Base-by-base conservation (phyloP, 371 early-diverging fungal genomes). In the Capillidium heterosporum region DNA sequence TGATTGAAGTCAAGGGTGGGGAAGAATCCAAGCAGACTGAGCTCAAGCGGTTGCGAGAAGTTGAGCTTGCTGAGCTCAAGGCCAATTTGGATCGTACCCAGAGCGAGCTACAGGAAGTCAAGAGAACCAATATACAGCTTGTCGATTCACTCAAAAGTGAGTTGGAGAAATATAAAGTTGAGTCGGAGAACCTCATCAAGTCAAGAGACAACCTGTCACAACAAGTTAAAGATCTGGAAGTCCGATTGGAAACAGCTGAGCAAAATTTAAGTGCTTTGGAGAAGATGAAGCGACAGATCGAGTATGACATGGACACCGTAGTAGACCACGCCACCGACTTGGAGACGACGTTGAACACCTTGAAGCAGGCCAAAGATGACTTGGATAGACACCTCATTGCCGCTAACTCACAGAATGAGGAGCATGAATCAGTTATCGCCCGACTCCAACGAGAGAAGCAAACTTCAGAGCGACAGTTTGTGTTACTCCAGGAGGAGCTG, bases 1-100 rank as follows among this genome's bases (percentile, higher is more conserved):
- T 80, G n/a, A 67, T 87, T 21, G 84, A 84, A 60, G 79, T 79
- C 50, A 84, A 84, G 68, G 82, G 77, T 39, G 83, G 76, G 21
- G 81, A 83, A 56, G 83, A 79, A 62, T 74, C 73, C 57, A 80
- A 78, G 61, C 78, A 82, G 57, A 65, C 63, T 0, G 87, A 87
- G 62, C 63, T 81, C 29, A 74, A 80, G 2, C 68, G 75, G n/a
- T 63, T 82, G 60, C 78, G 86, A n/a, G 89, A 88, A 63, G 62
- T 68, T n/a, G 91, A 89, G 66, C 65, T 87, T 50, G 56, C 65
- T 1, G 71, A 74, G 44, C 69, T 85, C 50, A 79, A 78, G 47
- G 64, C 57, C 7, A 80, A 84, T 65, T 72, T 89, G 42, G 58
- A 56, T 3, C 60, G 69, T 15, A 57, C 67, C 1, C 75, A 80